These are phyloP conservation scores for Xylaria venustula DNA, from an alignment of 495 filamentous ascomycete species.

Conservation along the genomic window DNA sequence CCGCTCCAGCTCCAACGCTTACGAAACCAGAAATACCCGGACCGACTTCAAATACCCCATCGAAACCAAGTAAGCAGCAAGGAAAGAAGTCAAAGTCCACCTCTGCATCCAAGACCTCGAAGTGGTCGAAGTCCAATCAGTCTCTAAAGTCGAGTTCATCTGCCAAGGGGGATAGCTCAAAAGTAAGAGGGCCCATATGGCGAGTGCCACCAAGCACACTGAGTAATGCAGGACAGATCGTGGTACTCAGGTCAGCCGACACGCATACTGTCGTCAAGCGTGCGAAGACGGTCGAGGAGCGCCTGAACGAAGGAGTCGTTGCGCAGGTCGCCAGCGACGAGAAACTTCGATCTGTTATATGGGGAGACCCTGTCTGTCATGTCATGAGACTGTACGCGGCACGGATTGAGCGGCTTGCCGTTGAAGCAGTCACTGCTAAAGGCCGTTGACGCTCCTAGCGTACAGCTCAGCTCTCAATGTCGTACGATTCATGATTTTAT, in stretches of 20 bases:
- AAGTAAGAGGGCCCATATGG: constrained; percentile 49
- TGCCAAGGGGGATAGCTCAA: constrained; percentile 17
- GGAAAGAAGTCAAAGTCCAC: constrained; percentile 30
- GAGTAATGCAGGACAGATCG: constrained; percentile 65
- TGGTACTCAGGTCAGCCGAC: constrained; percentile 55
- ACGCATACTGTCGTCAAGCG: constrained; percentile 30
- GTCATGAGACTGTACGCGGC: constrained; percentile 72
- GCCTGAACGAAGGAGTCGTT: constrained; percentile 50
- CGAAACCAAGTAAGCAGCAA: neutral
- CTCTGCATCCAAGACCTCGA: constrained; percentile 29
- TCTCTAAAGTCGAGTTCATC: constrained; percentile 19
- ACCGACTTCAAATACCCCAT: neutral
- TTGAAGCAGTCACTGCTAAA: constrained; percentile 61
- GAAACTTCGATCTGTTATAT: constrained; percentile 62
- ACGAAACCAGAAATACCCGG: neutral
- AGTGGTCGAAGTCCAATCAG: constrained; percentile 13
- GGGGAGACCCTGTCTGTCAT: constrained; percentile 78
- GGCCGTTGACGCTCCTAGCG: constrained; percentile 14
- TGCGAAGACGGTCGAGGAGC: constrained; percentile 39
- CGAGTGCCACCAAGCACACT: constrained; percentile 59
- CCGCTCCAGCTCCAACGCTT: constrained; percentile 53
- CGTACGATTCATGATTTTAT: constrained; percentile 5
- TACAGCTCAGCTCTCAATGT: neutral
- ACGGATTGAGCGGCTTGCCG: constrained; percentile 66
- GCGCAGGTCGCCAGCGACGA: constrained; percentile 65